phyloP scores from a whole-genome alignment of 495 filamentous ascomycete genomes.

The Aspergillus affinis region DNA sequence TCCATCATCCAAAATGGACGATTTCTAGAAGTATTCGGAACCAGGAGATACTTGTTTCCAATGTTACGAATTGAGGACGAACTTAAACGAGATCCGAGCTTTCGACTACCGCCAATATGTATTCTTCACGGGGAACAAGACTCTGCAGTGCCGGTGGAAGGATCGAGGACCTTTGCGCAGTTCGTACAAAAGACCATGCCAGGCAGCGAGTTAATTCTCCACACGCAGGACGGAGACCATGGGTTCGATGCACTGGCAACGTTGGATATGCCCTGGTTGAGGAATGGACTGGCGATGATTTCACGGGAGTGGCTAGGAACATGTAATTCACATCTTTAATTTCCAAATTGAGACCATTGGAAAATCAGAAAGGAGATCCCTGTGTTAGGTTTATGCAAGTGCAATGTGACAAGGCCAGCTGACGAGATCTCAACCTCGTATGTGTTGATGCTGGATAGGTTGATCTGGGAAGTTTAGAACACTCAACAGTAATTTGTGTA shows the following conservation, averaged over 20 bases:
- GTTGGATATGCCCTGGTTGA: constrained; percentile 17
- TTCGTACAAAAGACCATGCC: constrained; percentile 11
- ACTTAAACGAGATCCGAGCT: not conserved
- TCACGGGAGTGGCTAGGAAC: constrained; percentile 1
- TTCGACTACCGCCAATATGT: constrained; percentile 17
- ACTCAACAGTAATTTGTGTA: too few relatives aligned
- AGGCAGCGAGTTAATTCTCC: constrained; percentile 4
- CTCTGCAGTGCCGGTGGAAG: constrained; percentile 17
- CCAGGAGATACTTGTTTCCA: constrained; percentile 13
- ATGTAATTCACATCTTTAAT: not conserved
- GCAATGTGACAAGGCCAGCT: too few relatives aligned
- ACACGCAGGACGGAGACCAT: constrained; percentile 20
- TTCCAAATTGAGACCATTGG: too few relatives aligned
- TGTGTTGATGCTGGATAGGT: too few relatives aligned
- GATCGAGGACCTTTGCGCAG: constrained; percentile 8
- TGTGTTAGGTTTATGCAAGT: too few relatives aligned
- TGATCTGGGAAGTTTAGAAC: too few relatives aligned
- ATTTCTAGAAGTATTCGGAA: constrained; percentile 19
- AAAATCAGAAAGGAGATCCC: too few relatives aligned
- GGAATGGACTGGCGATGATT: constrained; percentile 8
- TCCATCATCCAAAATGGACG: constrained; percentile 21
- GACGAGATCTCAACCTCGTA: too few relatives aligned
- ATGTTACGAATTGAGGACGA: constrained; percentile 14
- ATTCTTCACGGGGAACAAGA: constrained; percentile 24
- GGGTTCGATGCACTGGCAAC: constrained; percentile 19